Evolutionary conservation across 106 monocot genomes (phyloP).

Genomic region (Acorus gramineus): DNA sequence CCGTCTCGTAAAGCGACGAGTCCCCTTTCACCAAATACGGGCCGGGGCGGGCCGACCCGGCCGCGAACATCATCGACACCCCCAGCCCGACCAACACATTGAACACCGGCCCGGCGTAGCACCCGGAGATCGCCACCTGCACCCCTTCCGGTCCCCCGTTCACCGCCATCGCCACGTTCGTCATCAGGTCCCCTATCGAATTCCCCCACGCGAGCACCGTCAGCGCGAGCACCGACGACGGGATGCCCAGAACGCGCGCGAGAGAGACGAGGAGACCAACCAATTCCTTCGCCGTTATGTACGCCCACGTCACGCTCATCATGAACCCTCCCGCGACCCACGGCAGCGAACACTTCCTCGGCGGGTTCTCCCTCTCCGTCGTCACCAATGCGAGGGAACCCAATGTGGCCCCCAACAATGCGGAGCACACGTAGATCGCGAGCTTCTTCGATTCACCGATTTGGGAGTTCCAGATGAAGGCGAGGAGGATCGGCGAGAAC

Average conservation of each 20-base stretch:
- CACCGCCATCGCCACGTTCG: conserved; percentile 27
- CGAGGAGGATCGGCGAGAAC: conserved; percentile 24
- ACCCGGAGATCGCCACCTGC: conserved; percentile 44
- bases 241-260: conserved; percentile 20
- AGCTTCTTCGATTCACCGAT: conserved; percentile 5
- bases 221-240: conserved; percentile 31
- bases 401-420: conserved; percentile 10
- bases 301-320: conserved; percentile 56
- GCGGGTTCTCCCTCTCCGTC: conserved; percentile 26
- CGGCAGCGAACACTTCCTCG: conserved; percentile 18
- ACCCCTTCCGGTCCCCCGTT: conserved; percentile 18
- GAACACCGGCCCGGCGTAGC: conserved; percentile 54
- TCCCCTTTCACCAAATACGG: conserved; percentile 7
- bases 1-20: conserved; percentile 12
- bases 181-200: conserved; percentile 44
- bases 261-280: conserved; percentile 42
- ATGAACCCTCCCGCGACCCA: conserved; percentile 55
- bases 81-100: conserved; percentile 39
- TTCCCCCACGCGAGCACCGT: conserved; percentile 56
- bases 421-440: conserved; percentile 1
- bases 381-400: conserved; percentile 20
- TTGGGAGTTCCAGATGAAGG: conserved; percentile 19
- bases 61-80: conserved; percentile 20
- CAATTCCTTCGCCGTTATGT: conserved; percentile 45
- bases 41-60: conserved; percentile 12